A percentile compares a stretch with the other conserved stretches of the same genome.
These are phyloP conservation scores for Vaccinium macrocarpon DNA, from an alignment of 148 eudicot genomes.

Conservation along the genomic window DNA sequence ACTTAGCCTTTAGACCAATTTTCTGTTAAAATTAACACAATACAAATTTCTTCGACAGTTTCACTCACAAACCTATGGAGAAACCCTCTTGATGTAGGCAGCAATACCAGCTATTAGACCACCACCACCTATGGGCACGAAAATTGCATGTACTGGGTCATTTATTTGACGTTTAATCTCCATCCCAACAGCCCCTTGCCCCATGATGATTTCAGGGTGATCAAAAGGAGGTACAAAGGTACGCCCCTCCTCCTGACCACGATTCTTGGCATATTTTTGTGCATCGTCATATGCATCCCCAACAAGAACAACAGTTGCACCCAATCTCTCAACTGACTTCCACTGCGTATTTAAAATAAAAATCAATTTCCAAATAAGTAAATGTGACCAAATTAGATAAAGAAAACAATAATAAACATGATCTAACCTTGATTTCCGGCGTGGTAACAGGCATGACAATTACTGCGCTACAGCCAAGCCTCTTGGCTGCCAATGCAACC, in stretches of 20 bases:
- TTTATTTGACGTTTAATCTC: conserved; percentile 81
- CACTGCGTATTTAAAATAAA: conserved; percentile 44
- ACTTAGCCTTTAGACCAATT: too few relatives aligned
- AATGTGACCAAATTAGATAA: background rate
- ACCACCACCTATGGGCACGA: conserved; percentile 98
- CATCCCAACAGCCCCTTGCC: conserved; percentile 96
- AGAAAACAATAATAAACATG: background rate
- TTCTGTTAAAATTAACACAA: background rate
- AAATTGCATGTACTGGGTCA: conserved; percentile 74
- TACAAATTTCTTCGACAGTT: background rate
- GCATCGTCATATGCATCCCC: conserved; percentile 99
- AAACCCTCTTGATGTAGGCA: conserved; percentile 84
- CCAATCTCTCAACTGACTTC: conserved; percentile 86
- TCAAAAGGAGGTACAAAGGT: conserved; percentile 98
- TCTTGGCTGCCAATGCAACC: conserved; percentile 84
- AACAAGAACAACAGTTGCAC: conserved; percentile 86
- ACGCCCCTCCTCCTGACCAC: conserved; percentile 70
- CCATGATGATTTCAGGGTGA: conserved; percentile 84
- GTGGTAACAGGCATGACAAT: conserved; percentile 99
- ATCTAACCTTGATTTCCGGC: conserved; percentile 87
- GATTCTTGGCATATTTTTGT: conserved; percentile 71
- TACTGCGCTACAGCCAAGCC: conserved; percentile 77
- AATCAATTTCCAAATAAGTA: background rate
- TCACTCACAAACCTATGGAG: conserved; percentile 61
- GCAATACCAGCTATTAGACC: conserved; percentile 98